Evolutionary conservation across 371 early-diverging fungal genomes (phyloP).

Genomic region (Chytridiales sp.): DNA sequence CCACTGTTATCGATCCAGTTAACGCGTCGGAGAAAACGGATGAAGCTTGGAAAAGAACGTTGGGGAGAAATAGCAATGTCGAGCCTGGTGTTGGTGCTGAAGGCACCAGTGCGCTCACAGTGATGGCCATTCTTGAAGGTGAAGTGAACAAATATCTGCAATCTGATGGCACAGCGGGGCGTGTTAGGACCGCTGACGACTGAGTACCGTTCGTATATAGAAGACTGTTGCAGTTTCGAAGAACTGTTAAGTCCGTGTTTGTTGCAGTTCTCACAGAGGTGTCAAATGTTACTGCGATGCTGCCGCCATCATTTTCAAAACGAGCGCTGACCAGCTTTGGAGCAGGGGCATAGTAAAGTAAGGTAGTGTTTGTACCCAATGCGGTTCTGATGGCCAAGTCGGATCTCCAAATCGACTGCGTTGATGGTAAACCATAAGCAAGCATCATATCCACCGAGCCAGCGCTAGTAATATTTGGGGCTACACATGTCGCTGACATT

Average conservation of each 20-base stretch:
- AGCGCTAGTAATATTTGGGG: neutral
- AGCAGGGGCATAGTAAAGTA: neutral
- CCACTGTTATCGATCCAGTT: neutral
- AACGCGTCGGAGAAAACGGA: slow-evolving; percentile 2
- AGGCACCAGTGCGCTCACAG: neutral
- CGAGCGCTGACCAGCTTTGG: neutral
- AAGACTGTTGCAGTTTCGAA: slow-evolving; percentile 2
- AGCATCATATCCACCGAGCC: neutral
- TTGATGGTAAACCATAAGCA: neutral
- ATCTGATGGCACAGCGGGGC: neutral
- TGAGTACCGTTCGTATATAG: neutral
- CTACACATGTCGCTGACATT: neutral
- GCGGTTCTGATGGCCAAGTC: slow-evolving; percentile 4
- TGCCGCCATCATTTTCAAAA: slow-evolving; percentile 12
- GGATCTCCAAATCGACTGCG: neutral
- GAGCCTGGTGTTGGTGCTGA: neutral
- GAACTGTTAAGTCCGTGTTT: neutral
- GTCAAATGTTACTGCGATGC: slow-evolving; percentile 1
- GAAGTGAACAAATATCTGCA: slow-evolving; percentile 3
- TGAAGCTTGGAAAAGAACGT: neutral
- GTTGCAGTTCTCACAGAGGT: neutral
- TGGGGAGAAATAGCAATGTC: neutral
- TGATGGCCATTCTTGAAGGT: neutral
- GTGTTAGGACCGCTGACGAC: neutral
- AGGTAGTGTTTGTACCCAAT: slow-evolving; percentile 2